Evolutionary conservation across 2,329 filamentous ascomycete species (phyloP).

Genomic region (Pseudogymnoascus verrucosus): DNA sequence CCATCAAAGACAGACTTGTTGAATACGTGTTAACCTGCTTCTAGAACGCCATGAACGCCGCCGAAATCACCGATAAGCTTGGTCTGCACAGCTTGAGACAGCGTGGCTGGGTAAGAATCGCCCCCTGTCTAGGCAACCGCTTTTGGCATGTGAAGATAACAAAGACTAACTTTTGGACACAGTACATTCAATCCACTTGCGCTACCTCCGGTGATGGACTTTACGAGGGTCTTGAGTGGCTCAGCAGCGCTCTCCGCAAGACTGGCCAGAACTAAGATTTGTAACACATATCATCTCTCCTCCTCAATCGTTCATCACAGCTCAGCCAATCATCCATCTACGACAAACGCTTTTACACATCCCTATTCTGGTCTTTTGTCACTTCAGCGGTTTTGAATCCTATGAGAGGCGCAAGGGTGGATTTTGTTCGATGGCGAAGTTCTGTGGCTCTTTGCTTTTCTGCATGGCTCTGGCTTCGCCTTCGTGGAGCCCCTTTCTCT

Average conservation of each 20-base stretch:
- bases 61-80: conserved; percentile 99
- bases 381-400: conserved; percentile 26
- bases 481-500: conserved; percentile 15
- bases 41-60: conserved; percentile 98
- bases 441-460: conserved; percentile 22
- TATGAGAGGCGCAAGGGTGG: conserved; percentile 30
- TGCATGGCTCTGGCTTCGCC: conserved; percentile 19
- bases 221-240: conserved; percentile 97
- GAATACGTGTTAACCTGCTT: conserved; percentile 24
- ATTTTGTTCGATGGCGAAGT: conserved; percentile 28
- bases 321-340: background rate
- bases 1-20: background rate
- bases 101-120: conserved; percentile 80
- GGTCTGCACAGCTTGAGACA: conserved; percentile 98
- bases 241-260: conserved; percentile 77
- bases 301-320: conserved; percentile 10
- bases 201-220: conserved; percentile 98
- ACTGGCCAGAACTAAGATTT: conserved; percentile 52
- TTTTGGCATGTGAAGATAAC: conserved; percentile 10
- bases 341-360: conserved; percentile 5
- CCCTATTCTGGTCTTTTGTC: conserved; percentile 19
- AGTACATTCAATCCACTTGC: conserved; percentile 99
- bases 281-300: conserved; percentile 9
- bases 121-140: conserved; percentile 31
- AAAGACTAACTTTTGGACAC: conserved; percentile 18